A percentile compares a stretch with the other conserved stretches of the same genome.
Evolutionary conservation across 805 yeast species (phyloP).

Genomic region (Saccharomycopsis selenospora): DNA sequence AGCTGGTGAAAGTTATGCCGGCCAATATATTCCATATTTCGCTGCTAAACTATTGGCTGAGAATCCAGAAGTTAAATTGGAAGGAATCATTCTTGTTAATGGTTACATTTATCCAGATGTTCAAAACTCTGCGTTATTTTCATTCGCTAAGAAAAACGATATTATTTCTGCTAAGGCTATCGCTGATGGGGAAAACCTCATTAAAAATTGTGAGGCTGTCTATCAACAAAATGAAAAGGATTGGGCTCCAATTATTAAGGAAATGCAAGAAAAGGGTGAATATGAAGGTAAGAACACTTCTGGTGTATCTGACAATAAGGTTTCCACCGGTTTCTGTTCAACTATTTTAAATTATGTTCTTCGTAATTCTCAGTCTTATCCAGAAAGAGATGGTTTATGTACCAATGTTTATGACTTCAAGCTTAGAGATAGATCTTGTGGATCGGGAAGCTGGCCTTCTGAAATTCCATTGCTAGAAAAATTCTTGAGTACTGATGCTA

Average conservation of each 20-base stretch:
- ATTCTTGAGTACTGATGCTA: slow-evolving; percentile 42
- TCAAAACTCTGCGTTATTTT: slow-evolving; percentile 55
- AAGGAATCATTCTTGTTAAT: slow-evolving; percentile 76
- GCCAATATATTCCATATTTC: slow-evolving; percentile 51
- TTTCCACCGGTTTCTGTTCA: slow-evolving; percentile 39
- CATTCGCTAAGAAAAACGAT: slow-evolving; percentile 56
- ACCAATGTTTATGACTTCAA: slow-evolving; percentile 78
- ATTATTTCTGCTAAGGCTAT: slow-evolving; percentile 40
- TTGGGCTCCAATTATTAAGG: slow-evolving; percentile 3
- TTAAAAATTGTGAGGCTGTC: slow-evolving; percentile 34
- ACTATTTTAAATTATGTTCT: slow-evolving; percentile 28
- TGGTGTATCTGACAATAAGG: slow-evolving; percentile 20
- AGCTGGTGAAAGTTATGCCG: slow-evolving; percentile 81
- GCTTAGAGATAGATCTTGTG: slow-evolving; percentile 67
- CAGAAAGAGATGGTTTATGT: slow-evolving; percentile 43
- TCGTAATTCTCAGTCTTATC: slow-evolving; percentile 11
- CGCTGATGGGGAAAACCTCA: slow-evolving; percentile 47
- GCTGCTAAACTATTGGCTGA: slow-evolving; percentile 12
- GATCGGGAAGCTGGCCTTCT: slow-evolving; percentile 87
- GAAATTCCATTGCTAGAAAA: slow-evolving; percentile 42
- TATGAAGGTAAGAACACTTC: slow-evolving; percentile 3
- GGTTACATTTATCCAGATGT: slow-evolving; percentile 89
- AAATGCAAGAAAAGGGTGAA: slow-evolving; percentile 18
- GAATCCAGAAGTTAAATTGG: slow-evolving; percentile 34
- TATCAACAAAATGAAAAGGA: neutral